phyloP scores from a whole-genome alignment of 495 filamentous ascomycete species.

The Geopyxis carbonaria region DNA sequence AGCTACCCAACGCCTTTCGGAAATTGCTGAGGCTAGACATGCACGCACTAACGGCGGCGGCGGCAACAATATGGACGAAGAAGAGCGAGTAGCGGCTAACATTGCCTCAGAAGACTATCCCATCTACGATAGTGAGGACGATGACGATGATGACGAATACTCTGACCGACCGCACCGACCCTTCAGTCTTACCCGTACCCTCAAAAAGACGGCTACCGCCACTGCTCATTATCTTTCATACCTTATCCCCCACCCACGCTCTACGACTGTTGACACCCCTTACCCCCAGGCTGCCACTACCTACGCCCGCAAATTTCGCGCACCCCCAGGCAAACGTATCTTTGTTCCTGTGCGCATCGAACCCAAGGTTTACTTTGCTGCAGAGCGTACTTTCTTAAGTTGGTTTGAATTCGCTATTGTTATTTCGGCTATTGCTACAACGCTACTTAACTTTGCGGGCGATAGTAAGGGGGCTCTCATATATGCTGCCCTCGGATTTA shows the following conservation, averaged over 20 bases:
- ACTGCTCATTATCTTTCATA: constrained; percentile 1
- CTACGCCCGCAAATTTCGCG: constrained; percentile 53
- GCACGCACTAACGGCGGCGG: too few species aligned
- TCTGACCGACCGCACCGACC: background rate
- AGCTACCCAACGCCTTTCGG: too few species aligned
- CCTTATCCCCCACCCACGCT: constrained; percentile 2
- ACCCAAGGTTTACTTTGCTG: constrained; percentile 94
- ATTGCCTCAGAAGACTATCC: constrained; percentile 47
- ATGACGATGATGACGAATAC: constrained; percentile 31
- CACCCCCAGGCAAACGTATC: constrained; percentile 82
- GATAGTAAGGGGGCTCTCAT: constrained; percentile 27
- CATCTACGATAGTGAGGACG: constrained; percentile 83
- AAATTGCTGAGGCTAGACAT: too few species aligned
- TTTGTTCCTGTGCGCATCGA: constrained; percentile 91
- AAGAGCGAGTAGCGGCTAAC: constrained; percentile 52
- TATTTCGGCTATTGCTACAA: constrained; percentile 76
- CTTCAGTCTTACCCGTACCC: background rate
- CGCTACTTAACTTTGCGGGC: constrained; percentile 70
- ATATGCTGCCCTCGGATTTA: constrained; percentile 59
- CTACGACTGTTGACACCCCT: background rate
- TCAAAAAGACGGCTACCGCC: background rate
- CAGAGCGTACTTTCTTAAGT: constrained; percentile 85
- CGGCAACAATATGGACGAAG: constrained; percentile 40
- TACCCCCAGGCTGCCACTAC: constrained; percentile 7
- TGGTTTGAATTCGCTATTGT: constrained; percentile 97